These are phyloP conservation scores for Geosmithia putterillii DNA, from an alignment of 2,329 filamentous ascomycete species.

Conservation along the genomic window DNA sequence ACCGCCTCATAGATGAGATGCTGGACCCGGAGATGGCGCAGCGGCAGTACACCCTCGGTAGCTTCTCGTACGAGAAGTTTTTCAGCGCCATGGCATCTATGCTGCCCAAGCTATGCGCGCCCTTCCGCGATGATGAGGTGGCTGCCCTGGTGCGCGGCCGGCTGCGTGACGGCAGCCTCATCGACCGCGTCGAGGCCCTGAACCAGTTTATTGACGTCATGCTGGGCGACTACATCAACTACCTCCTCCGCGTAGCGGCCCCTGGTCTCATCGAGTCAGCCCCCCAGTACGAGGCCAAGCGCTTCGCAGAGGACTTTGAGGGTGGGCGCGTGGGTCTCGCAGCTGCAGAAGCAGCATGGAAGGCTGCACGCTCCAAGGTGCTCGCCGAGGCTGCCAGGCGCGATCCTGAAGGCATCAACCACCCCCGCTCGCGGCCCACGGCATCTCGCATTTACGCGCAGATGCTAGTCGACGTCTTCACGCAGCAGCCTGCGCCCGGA, in stretches of 20 bases:
- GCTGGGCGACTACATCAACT: conserved; percentile 74
- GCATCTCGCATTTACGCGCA: conserved; percentile 63
- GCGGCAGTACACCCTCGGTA: conserved; percentile 56
- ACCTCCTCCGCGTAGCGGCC: conserved; percentile 59
- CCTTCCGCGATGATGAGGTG: conserved; percentile 66
- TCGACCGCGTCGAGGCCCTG: conserved; percentile 64
- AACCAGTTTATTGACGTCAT: conserved; percentile 66
- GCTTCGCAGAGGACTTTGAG: conserved; percentile 54
- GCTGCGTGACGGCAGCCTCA: conserved; percentile 48
- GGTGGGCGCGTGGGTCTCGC: conserved; percentile 39
- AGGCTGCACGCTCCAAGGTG: conserved; percentile 49
- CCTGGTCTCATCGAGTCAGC: conserved; percentile 61
- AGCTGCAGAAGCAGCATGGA: conserved; percentile 55
- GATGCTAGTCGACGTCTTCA: conserved; percentile 63
- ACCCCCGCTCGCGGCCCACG: conserved; percentile 49
- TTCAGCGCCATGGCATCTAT: conserved; percentile 65
- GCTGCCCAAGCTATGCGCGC: conserved; percentile 68
- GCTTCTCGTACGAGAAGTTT: conserved; percentile 72
- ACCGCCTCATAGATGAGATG: conserved; percentile 62
- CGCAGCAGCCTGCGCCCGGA: conserved; percentile 44
- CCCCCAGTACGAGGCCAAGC: conserved; percentile 60
- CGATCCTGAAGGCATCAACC: conserved; percentile 55
- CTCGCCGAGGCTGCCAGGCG: conserved; percentile 53
- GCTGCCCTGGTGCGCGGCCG: conserved; percentile 54
- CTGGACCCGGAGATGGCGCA: conserved; percentile 61